Conservation (phyloP, 2,329 filamentous ascomycete genomes). For the Neonectria neomacrospora region DNA sequence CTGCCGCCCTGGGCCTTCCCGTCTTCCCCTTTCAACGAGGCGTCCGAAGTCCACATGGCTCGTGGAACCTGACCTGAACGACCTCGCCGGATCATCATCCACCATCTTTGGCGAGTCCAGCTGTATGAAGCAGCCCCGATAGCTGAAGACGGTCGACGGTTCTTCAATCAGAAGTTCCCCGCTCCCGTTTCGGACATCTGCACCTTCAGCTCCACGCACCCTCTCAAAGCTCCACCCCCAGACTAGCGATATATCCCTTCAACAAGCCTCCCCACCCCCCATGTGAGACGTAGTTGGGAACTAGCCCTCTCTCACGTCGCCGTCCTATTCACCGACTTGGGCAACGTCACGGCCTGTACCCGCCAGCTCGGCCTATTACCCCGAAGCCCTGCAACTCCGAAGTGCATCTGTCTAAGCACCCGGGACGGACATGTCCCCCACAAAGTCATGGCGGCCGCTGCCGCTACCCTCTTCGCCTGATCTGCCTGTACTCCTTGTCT, state of each 20-base stretch:
- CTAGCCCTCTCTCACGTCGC: background rate
- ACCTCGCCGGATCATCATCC: conserved; percentile 10
- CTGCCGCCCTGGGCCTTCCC: conserved; percentile 1
- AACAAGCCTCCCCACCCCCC: background rate
- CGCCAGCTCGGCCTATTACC: background rate
- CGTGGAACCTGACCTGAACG: conserved; percentile 27
- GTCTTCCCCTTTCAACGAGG: conserved; percentile 19
- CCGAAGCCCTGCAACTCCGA: background rate
- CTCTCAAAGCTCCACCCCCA: background rate
- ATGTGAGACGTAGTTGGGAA: conserved; percentile 3
- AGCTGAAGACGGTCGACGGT: conserved; percentile 6
- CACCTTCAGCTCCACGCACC: background rate
- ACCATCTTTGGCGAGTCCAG: conserved; percentile 12
- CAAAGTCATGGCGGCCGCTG: conserved; percentile 60
- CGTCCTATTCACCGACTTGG: background rate
- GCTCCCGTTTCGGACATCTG: conserved; percentile 6
- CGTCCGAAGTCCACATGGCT: conserved; percentile 29
- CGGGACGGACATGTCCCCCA: conserved; percentile 44
- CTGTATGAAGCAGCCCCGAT: conserved; percentile 21
- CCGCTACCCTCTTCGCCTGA: conserved; percentile 54
- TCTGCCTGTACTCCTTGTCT: conserved; percentile 72
- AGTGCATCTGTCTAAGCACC: background rate
- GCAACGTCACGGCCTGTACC: conserved; percentile 5
- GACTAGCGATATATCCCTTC: background rate
- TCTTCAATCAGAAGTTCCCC: conserved; percentile 22